Conservation (phyloP, 2,329 filamentous ascomycete species). For the Trichoderma arundinaceum region DNA sequence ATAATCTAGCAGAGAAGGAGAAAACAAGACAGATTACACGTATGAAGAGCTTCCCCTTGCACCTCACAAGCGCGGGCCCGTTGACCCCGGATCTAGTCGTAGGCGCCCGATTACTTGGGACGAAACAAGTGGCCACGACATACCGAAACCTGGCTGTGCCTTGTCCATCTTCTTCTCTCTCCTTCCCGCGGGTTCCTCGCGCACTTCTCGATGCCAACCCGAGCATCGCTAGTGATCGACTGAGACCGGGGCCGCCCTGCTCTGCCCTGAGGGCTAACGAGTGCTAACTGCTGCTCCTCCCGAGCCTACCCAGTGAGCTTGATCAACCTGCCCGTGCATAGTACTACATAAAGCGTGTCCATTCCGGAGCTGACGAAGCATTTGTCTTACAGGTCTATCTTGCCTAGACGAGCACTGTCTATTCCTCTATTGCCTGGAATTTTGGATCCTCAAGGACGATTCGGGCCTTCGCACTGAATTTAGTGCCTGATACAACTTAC, state of each 20-base stretch:
- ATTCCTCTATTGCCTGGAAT: conserved; percentile 27
- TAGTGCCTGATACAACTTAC: conserved; percentile 32
- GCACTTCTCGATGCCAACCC: conserved; percentile 26
- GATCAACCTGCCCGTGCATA: conserved; percentile 28
- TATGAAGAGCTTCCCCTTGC: conserved; percentile 26
- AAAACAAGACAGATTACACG: conserved; percentile 15
- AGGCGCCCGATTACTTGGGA: conserved; percentile 32
- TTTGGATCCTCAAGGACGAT: conserved; percentile 31
- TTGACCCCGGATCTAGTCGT: conserved; percentile 32
- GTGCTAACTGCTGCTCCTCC: conserved; percentile 17
- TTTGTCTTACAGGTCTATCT: conserved; percentile 31
- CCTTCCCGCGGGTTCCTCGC: conserved; percentile 10
- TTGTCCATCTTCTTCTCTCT: conserved; percentile 13
- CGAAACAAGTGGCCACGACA: conserved; percentile 29
- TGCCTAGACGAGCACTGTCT: conserved; percentile 29
- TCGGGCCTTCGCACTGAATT: conserved; percentile 32
- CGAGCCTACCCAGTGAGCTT: conserved; percentile 22
- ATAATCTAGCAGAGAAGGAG: conserved; percentile 1
- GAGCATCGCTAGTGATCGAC: conserved; percentile 29
- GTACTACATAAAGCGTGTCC: conserved; percentile 32
- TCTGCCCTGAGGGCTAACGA: conserved; percentile 17
- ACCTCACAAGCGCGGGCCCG: conserved; percentile 25
- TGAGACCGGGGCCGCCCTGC: conserved; percentile 32
- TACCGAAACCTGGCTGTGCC: conserved; percentile 27
- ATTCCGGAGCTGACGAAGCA: conserved; percentile 31